Evolutionary conservation across 208 protist genomes (phyloP).

Genomic region (Trypanosoma theileri): DNA sequence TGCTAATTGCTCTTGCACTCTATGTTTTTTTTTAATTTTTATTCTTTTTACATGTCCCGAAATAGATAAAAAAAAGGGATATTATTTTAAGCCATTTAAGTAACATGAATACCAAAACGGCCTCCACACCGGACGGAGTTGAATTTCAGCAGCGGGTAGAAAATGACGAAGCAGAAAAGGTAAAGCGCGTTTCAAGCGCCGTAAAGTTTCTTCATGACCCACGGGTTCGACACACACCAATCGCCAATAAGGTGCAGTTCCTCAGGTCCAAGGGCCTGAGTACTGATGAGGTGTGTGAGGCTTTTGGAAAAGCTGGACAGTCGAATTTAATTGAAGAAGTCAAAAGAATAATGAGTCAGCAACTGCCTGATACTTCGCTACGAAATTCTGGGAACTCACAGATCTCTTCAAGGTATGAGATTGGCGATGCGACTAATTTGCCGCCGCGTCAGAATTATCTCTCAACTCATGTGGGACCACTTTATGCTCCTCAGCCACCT

Average conservation of each 20-base stretch:
- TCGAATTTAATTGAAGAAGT: slow-evolving; percentile 52
- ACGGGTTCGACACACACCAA: slow-evolving; percentile 47
- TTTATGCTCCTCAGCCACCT: slow-evolving; percentile 45
- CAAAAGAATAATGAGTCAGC: slow-evolving; percentile 23
- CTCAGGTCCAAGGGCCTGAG: slow-evolving; percentile 74
- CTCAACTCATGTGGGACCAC: slow-evolving; percentile 6
- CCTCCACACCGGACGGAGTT: not conserved
- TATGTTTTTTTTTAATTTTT: slow-evolving; percentile 4
- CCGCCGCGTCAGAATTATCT: not conserved
- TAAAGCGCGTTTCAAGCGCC: slow-evolving; percentile 29
- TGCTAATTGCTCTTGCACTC: not conserved
- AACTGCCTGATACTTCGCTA: not conserved
- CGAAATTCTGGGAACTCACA: not conserved
- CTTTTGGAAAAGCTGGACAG: slow-evolving; percentile 59
- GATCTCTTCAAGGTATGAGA: not conserved
- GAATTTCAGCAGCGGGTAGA: slow-evolving; percentile 4
- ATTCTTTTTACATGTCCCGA: not conserved
- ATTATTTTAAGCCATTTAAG: not conserved
- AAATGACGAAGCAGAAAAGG: slow-evolving; percentile 7
- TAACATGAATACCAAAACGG: not conserved
- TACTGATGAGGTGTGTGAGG: slow-evolving; percentile 58
- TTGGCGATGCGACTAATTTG: not conserved
- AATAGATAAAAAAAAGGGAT: not conserved
- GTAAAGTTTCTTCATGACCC: slow-evolving; percentile 71
- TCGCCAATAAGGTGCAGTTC: slow-evolving; percentile 69